Evolutionary conservation across 495 filamentous ascomycete species (phyloP), one percentile per base, ranked within the genome.

Genomic region (Neurospora tetrasperma): DNA sequence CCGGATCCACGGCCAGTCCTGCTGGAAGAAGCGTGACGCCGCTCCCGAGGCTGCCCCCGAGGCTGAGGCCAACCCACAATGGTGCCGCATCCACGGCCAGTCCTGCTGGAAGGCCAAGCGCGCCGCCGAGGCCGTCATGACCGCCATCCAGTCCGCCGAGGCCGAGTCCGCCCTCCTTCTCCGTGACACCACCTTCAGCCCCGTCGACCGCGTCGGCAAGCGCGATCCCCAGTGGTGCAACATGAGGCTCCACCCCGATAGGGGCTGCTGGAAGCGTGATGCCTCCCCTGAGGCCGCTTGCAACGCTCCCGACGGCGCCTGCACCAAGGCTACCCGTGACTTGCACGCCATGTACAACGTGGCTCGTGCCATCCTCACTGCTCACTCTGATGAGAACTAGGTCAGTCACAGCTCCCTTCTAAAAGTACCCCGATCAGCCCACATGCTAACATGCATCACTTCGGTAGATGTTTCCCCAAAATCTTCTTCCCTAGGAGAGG

Each of bases 241-340:
- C 35, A 6, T 38, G 4, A 38, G 35, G 35, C 35, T 81, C 27
- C 27, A 31, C 27, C 27, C 27, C 27, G 27, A 31, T 0, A 31
- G 2, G 27, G 0, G 2, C 1, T 31, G 78, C 77, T 76, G 72
- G 72, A 81, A 81, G 76, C 76, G 79, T 59, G 75, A 74, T 35
- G 79, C 77, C 43, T n/a, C 35, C 20, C 76, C 75, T 44, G 74
- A 76, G 72, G 75, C 75, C 20, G 59, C 73, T 27, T 81, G 80
- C 76, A 71, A 79, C 74, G 70, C 74, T 71, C 76, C 76, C 75
- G 70, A 40, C 10, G 79, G 78, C 14, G 71, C 75, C 20, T 83
- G 81, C 75, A 78, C 75, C 73, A 79, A 78, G 75, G 81, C 79
- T 73, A 76, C 74, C 66, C 78, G 81, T 68, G 81, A 83, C 73